Conservation (phyloP, 441 rosid genomes). For the Omphalea diandra region DNA sequence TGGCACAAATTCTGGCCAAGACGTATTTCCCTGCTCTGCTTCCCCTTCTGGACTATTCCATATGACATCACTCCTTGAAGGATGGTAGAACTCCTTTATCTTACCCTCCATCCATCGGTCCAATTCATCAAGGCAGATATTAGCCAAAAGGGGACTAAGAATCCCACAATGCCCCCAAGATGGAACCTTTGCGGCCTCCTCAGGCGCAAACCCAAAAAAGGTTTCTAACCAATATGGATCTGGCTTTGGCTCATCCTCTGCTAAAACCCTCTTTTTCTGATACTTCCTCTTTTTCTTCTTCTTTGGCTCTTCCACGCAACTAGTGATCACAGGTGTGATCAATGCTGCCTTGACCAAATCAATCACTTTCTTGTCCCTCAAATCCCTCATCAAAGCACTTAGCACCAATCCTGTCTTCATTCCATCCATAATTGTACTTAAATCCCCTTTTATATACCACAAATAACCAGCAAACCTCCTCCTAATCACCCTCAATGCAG, state of each 20-base stretch:
- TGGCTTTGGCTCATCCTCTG: conserved; percentile 97
- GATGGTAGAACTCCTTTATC: conserved; percentile 79
- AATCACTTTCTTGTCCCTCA: conserved; percentile 88
- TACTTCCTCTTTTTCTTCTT: conserved; percentile 82
- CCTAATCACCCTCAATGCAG: conserved; percentile 79
- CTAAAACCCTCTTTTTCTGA: conserved; percentile 87
- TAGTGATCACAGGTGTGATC: conserved; percentile 77
- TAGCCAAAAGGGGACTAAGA: conserved; percentile 84
- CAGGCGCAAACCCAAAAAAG: conserved; percentile 94
- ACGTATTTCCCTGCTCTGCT: conserved; percentile 89
- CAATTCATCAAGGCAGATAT: conserved; percentile 87
- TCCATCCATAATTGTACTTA: conserved; percentile 88
- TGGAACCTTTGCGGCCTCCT: conserved; percentile 89
- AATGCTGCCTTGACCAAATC: conserved; percentile 79
- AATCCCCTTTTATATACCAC: conserved; percentile 89
- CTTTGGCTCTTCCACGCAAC: conserved; percentile 47
- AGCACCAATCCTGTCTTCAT: conserved; percentile 82
- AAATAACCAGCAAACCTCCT: conserved; percentile 86
- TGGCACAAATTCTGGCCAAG: conserved; percentile 98
- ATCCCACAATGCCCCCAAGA: conserved; percentile 96
- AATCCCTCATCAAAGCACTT: conserved; percentile 84
- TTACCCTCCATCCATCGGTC: conserved; percentile 84
- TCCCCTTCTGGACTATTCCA: conserved; percentile 93
- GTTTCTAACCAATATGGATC: conserved; percentile 97
- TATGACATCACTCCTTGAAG: conserved; percentile 84